Evolutionary conservation across 2,329 filamentous ascomycete genomes (phyloP).

Genomic region (Colletotrichum salicis): DNA sequence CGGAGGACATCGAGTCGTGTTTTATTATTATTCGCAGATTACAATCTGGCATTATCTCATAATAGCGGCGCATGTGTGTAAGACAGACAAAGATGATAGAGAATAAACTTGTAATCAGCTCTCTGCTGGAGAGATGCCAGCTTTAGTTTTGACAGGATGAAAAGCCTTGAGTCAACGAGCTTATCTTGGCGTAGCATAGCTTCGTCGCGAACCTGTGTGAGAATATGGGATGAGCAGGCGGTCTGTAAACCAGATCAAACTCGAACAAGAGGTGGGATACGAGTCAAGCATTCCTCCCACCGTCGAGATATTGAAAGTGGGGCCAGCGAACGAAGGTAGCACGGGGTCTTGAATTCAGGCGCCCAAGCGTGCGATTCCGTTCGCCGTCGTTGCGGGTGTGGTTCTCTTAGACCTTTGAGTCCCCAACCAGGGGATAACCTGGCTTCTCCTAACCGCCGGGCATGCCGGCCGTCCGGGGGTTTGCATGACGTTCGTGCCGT

Average conservation of each 20-base stretch:
- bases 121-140: neutral
- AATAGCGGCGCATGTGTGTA: neutral
- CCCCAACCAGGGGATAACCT: conserved; percentile 7
- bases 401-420: neutral
- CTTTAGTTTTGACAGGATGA: neutral
- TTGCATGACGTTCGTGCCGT: conserved; percentile 14
- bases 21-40: neutral
- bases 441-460: neutral
- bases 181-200: neutral
- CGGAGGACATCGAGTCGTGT: no score
- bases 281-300: neutral
- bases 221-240: neutral
- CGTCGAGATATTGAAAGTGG: neutral
- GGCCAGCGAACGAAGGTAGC: neutral
- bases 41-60: neutral
- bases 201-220: conserved; percentile 3
- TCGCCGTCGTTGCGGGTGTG: neutral
- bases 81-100: neutral
- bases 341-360: neutral
- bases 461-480: conserved; percentile 20
- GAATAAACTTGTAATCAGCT: neutral
- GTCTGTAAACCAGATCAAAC: neutral
- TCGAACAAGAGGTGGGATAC: neutral
- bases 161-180: neutral
- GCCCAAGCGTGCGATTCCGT: neutral